Percentiles rank a stretch among this genome's conserved stretches.
These are phyloP conservation scores for Blastobotrys ciferrii DNA, from an alignment of 1,139 yeast genomes.

Conservation along the genomic window DNA sequence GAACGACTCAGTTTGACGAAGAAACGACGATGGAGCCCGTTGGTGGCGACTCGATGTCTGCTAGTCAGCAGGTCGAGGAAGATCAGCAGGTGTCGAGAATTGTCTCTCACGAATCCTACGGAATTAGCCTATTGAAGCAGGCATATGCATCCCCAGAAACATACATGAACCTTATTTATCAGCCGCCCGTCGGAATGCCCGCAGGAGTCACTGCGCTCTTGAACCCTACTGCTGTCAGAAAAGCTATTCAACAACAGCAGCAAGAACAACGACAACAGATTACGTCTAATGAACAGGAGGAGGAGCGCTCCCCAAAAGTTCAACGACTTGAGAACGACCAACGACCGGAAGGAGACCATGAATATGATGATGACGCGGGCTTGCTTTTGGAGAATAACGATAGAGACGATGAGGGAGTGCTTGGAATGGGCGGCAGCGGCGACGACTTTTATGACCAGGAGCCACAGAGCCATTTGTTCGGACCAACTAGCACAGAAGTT, in stretches of 20 bases:
- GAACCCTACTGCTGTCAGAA: neutral
- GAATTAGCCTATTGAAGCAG: neutral
- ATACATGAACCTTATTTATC: slow-evolving; percentile 1
- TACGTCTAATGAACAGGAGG: neutral
- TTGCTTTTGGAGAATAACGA: slow-evolving; percentile 19
- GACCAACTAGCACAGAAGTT: slow-evolving; percentile 13
- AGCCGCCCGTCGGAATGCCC: slow-evolving; percentile 8
- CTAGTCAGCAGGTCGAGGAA: neutral
- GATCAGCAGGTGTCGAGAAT: neutral
- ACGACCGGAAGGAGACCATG: slow-evolving; percentile 27
- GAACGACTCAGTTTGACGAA: slow-evolving; percentile 5
- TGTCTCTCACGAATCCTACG: slow-evolving; percentile 3
- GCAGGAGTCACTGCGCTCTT: neutral
- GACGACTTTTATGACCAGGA: slow-evolving; percentile 12
- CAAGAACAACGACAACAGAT: neutral
- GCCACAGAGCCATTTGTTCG: slow-evolving; percentile 11
- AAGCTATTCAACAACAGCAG: neutral
- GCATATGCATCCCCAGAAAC: slow-evolving; percentile 4
- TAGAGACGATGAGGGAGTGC: slow-evolving; percentile 19
- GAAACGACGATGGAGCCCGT: neutral
- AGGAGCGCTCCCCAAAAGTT: slow-evolving; percentile 1
- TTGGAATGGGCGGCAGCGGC: slow-evolving; percentile 6
- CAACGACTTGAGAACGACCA: slow-evolving; percentile 10
- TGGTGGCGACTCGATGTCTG: neutral
- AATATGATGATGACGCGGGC: slow-evolving; percentile 22